Percentiles rank a stretch among this genome's conserved stretches.
Conservation (phyloP, 192 early-diverging fungal species). For the Haplosporangium gracile region DNA sequence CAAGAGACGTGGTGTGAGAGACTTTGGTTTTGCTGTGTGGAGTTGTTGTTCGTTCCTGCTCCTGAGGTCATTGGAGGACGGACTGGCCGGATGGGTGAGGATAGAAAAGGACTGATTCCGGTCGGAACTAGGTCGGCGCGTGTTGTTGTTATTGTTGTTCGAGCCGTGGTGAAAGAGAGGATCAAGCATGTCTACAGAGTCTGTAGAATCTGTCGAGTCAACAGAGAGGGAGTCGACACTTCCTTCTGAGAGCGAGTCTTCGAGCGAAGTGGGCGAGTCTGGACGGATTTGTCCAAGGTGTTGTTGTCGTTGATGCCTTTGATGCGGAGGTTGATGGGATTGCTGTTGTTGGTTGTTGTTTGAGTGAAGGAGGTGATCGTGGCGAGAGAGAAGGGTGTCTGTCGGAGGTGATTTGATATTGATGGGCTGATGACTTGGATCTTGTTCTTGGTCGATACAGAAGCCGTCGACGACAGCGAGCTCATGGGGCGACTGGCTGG, state of each 20-base stretch:
- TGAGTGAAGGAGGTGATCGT: neutral
- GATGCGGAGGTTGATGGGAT: neutral
- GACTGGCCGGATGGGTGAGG: neutral
- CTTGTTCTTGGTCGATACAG: neutral
- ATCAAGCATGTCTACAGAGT: neutral
- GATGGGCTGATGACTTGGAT: neutral
- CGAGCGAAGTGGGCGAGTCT: slow-evolving; percentile 45
- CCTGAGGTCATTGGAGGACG: neutral
- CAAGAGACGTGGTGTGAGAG: neutral
- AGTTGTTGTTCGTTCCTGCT: neutral
- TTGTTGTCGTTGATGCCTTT: slow-evolving; percentile 7
- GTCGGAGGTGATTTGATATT: neutral
- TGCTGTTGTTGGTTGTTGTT: neutral
- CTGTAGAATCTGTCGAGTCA: slow-evolving; percentile 21
- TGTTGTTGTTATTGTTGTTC: neutral
- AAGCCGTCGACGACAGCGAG: neutral
- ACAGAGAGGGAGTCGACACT: slow-evolving; percentile 16
- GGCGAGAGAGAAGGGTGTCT: neutral
- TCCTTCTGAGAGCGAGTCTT: slow-evolving; percentile 44
- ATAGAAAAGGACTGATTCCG: neutral
- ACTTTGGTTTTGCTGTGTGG: neutral
- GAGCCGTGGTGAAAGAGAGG: neutral
- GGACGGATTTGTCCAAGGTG: slow-evolving; percentile 11
- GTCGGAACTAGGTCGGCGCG: neutral
- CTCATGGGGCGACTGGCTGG: neutral